Conservation (phyloP, 257 asterid species). For the Forsythia viridissima region DNA sequence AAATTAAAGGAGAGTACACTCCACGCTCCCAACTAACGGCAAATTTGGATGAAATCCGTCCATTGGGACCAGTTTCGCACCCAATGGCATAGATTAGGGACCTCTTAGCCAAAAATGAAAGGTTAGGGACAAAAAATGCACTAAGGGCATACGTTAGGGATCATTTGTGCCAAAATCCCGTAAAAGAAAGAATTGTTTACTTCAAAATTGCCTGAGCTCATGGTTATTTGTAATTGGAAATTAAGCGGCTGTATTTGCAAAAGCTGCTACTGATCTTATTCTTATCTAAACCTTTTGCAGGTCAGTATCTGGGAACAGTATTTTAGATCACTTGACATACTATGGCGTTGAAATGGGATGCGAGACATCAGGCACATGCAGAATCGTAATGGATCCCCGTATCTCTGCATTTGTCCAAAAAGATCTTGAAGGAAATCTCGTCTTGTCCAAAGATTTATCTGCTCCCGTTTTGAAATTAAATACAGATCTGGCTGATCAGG, state of each 20-base stretch:
- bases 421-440: slow-evolving; percentile 67
- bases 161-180: no score
- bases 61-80: no score
- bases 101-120: no score
- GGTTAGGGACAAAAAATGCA: no score
- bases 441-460: slow-evolving; percentile 50
- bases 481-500: slow-evolving; percentile 24
- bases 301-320: slow-evolving; percentile 89
- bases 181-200: not conserved
- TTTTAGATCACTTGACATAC: slow-evolving; percentile 74
- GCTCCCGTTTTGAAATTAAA: slow-evolving; percentile 38
- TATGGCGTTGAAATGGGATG: slow-evolving; percentile 79
- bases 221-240: not conserved
- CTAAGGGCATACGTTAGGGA: no score
- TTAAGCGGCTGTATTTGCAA: not conserved
- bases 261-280: not conserved
- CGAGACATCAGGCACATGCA: slow-evolving; percentile 54
- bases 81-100: no score
- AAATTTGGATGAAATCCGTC: no score
- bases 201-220: slow-evolving; percentile 1
- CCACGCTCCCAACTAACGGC: no score
- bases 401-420: slow-evolving; percentile 41
- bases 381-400: slow-evolving; percentile 59
- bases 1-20: no score
- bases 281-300: slow-evolving; percentile 41